phyloP scores from a whole-genome alignment of 1,284 basidiomycete genomes.

The Cryptococcus sp. region DNA sequence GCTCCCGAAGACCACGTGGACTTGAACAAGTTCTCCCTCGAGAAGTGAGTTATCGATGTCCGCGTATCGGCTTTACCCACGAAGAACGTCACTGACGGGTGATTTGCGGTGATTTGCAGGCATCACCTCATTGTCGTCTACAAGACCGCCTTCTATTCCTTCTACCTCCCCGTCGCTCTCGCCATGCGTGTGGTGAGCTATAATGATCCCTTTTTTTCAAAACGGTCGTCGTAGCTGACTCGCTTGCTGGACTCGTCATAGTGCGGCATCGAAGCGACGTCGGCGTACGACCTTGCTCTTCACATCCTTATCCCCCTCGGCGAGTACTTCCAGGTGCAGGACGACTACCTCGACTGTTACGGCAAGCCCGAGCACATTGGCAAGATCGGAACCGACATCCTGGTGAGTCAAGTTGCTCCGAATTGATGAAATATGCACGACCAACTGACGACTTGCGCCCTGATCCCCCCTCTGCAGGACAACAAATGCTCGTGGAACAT shows the following conservation, averaged over 20 bases:
- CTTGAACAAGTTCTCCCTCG: constrained; percentile 75
- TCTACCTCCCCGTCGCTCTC: constrained; percentile 95
- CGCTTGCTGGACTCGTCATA: constrained; percentile 3
- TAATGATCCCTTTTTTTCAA: neutral
- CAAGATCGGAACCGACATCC: constrained; percentile 96
- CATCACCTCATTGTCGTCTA: constrained; percentile 93
- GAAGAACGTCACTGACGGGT: neutral
- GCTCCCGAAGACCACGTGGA: constrained; percentile 89
- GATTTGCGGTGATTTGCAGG: constrained; percentile 50
- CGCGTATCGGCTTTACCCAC: neutral
- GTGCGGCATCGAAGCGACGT: constrained; percentile 63
- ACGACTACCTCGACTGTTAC: constrained; percentile 94
- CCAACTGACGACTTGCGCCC: too few species aligned
- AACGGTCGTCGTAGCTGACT: neutral
- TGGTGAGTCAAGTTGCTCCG: constrained; percentile 56
- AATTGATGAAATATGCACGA: too few species aligned
- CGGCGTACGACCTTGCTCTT: constrained; percentile 73
- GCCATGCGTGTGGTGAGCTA: constrained; percentile 68
- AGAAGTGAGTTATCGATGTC: constrained; percentile 59
- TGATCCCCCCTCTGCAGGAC: too few species aligned
- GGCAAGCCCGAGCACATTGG: constrained; percentile 89
- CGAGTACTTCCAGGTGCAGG: constrained; percentile 98
- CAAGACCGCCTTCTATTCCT: constrained; percentile 98
- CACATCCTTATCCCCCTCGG: constrained; percentile 88
- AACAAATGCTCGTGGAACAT: constrained; percentile 99